Evolutionary conservation across 805 yeast species (phyloP).

Genomic region (Cyberlindnera bimundalis): DNA sequence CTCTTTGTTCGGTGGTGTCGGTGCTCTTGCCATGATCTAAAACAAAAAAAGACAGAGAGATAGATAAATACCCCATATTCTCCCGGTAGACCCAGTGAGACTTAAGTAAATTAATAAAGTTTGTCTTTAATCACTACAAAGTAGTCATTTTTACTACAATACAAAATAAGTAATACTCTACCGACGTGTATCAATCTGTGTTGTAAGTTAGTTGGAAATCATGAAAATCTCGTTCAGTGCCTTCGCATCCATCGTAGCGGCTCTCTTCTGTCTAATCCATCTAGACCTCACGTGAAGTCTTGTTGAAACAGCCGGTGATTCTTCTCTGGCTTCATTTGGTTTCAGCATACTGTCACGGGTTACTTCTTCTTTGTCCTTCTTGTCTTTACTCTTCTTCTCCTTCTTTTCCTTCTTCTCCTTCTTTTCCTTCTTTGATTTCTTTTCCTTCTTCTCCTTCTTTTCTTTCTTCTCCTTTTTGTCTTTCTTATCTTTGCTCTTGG

Average conservation of each 20-base stretch:
- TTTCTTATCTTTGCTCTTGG: slow-evolving; percentile 26
- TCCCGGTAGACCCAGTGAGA: too few species aligned
- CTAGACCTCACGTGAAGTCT: slow-evolving; percentile 74
- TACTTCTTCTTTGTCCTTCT: slow-evolving; percentile 30
- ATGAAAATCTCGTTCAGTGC: slow-evolving; percentile 91
- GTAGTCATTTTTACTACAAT: too few species aligned
- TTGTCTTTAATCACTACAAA: not conserved
- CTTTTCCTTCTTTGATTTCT: slow-evolving; percentile 30
- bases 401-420: slow-evolving; percentile 30
- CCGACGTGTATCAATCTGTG: not conserved
- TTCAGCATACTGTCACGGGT: slow-evolving; percentile 41
- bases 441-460: slow-evolving; percentile 26
- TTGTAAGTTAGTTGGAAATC: slow-evolving; percentile 50
- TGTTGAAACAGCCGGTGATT: slow-evolving; percentile 41
- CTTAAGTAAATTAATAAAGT: too few species aligned
- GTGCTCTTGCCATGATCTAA: slow-evolving; percentile 32
- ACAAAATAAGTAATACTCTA: not conserved
- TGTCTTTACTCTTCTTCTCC: slow-evolving; percentile 28
- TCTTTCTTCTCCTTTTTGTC: slow-evolving; percentile 28
- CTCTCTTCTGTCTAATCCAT: slow-evolving; percentile 87
- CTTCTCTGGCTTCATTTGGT: slow-evolving; percentile 32
- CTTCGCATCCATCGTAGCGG: slow-evolving; percentile 85
- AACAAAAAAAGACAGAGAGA: too few species aligned
- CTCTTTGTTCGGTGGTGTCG: slow-evolving; percentile 43
- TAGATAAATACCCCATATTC: too few species aligned